Conservation (phyloP, 352 stramenopile species). For the Albugo candida region DNA sequence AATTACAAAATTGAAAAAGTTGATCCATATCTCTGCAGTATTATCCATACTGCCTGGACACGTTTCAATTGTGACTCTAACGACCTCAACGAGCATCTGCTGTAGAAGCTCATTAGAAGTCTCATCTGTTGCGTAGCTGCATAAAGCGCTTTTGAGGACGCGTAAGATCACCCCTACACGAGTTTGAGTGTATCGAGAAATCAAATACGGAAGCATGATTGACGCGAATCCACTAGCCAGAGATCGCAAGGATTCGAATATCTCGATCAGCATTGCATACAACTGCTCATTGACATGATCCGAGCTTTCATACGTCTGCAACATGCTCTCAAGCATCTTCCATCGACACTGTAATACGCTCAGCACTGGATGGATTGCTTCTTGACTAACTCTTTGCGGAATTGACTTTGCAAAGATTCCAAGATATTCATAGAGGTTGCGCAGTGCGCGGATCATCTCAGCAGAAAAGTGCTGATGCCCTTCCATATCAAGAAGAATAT, state of each 20-base stretch:
- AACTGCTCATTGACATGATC: conserved; percentile 40
- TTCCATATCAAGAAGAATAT: conserved; percentile 43
- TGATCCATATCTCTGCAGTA: conserved; percentile 21
- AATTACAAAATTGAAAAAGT: conserved; percentile 38
- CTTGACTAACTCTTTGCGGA: conserved; percentile 39
- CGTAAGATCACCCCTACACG: conserved; percentile 34
- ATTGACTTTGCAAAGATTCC: conserved; percentile 31
- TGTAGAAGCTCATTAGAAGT: conserved; percentile 15
- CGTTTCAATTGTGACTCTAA: conserved; percentile 33
- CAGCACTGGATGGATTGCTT: conserved; percentile 31
- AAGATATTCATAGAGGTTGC: conserved; percentile 37
- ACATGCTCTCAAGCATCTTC: conserved; percentile 25
- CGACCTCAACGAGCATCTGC: conserved; percentile 37
- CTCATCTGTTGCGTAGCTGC: conserved; percentile 30
- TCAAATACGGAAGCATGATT: conserved; percentile 33
- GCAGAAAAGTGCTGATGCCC: no score
- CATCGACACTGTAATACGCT: conserved; percentile 36
- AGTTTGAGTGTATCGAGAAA: conserved; percentile 41
- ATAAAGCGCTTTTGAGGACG: conserved; percentile 52
- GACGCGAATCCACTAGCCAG: conserved; percentile 39
- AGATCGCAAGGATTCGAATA: conserved; percentile 40
- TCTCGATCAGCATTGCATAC: conserved; percentile 25
- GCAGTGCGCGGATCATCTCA: conserved; percentile 5
- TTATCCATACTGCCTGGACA: conserved; percentile 29
- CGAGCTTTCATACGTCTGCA: conserved; percentile 23